phyloP scores from a whole-genome alignment of 192 early-diverging fungal species.

The Haplosporangium gracile region DNA sequence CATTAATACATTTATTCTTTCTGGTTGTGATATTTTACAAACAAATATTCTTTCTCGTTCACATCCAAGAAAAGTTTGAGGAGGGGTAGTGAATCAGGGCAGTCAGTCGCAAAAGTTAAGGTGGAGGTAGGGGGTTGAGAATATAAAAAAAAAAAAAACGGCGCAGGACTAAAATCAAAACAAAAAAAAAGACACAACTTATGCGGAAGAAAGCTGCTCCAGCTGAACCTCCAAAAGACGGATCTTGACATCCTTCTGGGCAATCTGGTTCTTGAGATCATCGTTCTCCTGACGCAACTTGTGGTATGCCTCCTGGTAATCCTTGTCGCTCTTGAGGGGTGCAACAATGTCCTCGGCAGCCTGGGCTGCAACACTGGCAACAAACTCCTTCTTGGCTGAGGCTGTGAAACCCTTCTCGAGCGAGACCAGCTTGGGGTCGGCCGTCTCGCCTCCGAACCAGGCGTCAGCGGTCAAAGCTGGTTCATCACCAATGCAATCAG shows the following conservation, averaged over 20 bases:
- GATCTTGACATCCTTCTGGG: constrained; percentile 81
- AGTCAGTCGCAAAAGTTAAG: background rate
- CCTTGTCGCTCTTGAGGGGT: constrained; percentile 55
- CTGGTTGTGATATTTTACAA: background rate
- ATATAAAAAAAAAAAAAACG: background rate
- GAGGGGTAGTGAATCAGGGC: background rate
- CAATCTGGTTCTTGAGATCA: constrained; percentile 81
- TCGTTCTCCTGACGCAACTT: constrained; percentile 84
- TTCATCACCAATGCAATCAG: constrained; percentile 83
- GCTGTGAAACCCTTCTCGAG: constrained; percentile 80
- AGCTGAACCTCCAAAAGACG: constrained; percentile 85
- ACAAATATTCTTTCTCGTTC: constrained; percentile 6
- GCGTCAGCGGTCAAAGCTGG: constrained; percentile 92
- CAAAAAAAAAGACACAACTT: constrained; percentile 1
- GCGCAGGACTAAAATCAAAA: background rate
- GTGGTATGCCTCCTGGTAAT: constrained; percentile 83
- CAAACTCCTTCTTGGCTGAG: constrained; percentile 82
- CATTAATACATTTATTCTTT: background rate
- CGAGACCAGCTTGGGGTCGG: constrained; percentile 82
- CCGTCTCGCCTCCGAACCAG: constrained; percentile 90
- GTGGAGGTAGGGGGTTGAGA: background rate
- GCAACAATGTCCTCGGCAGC: constrained; percentile 49
- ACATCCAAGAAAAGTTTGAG: background rate
- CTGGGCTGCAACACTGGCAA: constrained; percentile 73
- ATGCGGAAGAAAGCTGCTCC: constrained; percentile 63